Base-by-base conservation (phyloP, 176 grass and related monocot species). In the Zizania latifolia region DNA sequence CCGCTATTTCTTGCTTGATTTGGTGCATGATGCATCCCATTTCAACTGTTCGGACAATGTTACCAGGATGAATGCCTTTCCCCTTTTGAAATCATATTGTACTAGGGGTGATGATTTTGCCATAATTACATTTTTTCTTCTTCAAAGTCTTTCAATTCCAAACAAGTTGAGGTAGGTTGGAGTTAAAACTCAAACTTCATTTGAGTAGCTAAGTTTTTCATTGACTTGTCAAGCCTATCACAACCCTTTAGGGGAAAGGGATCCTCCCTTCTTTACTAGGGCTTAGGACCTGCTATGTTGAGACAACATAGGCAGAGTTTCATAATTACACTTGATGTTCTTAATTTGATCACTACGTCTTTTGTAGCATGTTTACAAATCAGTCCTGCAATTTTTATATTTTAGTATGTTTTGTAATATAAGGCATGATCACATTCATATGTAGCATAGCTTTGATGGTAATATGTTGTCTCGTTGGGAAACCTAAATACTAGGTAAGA, bases 401-500 rank as follows among this genome's bases (percentile, higher is more conserved):
- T 74, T 67, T 74, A 56, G 55, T 57, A 19, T 55, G 5, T 54
- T 69, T 83, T 50, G 61, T 53, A 55, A 54, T 79, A 32, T 57
- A 74, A 62, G 22, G 27, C 68, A 51, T 55, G 48, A 11, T 15
- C 46, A 73, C 28, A 37, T 72, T 43, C 61, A 65, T 58, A 35
- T 65, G 45, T 44, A 59, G 28, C 62, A 77, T 46, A 65, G 23
- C 12, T 72, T 43, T 78, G 35, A 77, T 21, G 23, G 41, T 62
- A 65, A 81, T 86, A 6, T 61, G 4, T 23, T 77, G 40, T 76
- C 17, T 75, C 46, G 45, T 62, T 74, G 8, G 36, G 41, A 53
- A 71, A 61, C 17, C 30, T 78, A 17, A 83, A 59, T 58, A 89
- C 29, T 76, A 97, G 94, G 71, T 53, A 69, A 56, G 59, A 84